Percentiles rank a stretch among this genome's conserved stretches.
Evolutionary conservation across 2,329 filamentous ascomycete genomes (phyloP).

Genomic region (Fusarium sp.): DNA sequence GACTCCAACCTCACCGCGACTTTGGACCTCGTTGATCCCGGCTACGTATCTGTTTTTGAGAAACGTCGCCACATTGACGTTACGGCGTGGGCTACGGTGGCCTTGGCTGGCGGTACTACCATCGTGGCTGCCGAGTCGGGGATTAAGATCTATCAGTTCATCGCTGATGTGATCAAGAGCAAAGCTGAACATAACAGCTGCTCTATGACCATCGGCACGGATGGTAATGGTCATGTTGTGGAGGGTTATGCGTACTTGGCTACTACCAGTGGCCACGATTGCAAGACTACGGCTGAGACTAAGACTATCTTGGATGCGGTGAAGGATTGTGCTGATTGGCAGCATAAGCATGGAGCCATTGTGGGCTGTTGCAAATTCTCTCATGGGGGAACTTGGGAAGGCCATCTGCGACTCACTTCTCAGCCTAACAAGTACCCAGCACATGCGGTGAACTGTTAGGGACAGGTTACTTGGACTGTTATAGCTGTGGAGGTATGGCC

Average conservation of each 20-base stretch:
- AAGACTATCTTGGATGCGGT: not conserved
- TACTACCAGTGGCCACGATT: not conserved
- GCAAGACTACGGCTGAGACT: not conserved
- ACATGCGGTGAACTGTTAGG: not conserved
- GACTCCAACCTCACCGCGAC: not conserved
- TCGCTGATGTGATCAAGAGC: not conserved
- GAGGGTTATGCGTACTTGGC: constrained; percentile 2
- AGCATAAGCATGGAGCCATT: not conserved
- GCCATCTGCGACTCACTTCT: not conserved
- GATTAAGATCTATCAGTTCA: not conserved
- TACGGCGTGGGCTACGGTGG: not conserved
- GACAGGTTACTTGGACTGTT: no score
- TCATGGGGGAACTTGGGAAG: not conserved
- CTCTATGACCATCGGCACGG: not conserved
- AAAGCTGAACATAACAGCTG: not conserved
- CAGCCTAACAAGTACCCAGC: not conserved
- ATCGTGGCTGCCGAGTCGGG: not conserved
- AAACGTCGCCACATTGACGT: not conserved
- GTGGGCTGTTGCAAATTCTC: not conserved
- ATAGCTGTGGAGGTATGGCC: no score
- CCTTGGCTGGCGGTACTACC: not conserved
- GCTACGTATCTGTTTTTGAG: not conserved
- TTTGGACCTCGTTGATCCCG: not conserved
- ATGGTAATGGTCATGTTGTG: not conserved
- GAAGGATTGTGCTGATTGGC: not conserved